Conservation (phyloP, 2,329 filamentous ascomycete genomes). For the Hypoxylon sp. region DNA sequence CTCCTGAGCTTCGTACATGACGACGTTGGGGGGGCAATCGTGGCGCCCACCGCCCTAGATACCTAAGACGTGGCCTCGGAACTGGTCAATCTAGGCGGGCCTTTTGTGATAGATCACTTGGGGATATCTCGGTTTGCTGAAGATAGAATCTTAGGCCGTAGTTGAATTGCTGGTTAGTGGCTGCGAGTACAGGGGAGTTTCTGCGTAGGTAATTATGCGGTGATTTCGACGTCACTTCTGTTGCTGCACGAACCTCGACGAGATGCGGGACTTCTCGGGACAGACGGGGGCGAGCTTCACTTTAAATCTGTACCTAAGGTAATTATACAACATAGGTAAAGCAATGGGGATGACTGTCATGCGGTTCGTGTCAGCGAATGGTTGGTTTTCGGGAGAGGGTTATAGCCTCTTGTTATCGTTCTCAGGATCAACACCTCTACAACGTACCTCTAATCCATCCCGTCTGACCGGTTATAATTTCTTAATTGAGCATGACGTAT, state of each 20-base stretch:
- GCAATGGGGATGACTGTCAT: conserved; percentile 5
- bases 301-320: conserved; percentile 7
- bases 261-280: conserved; percentile 28
- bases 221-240: conserved; percentile 34
- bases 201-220: conserved; percentile 27
- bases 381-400: not conserved
- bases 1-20: conserved; percentile 1
- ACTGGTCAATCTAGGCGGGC: conserved; percentile 25
- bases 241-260: conserved; percentile 14
- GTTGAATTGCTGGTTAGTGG: conserved; percentile 5
- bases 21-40: conserved; percentile 15
- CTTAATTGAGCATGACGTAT: conserved; percentile 16
- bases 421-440: conserved; percentile 20
- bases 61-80: conserved; percentile 12
- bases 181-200: not conserved
- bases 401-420: conserved; percentile 12
- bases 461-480: conserved; percentile 30
- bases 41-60: conserved; percentile 3
- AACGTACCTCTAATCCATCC: conserved; percentile 25
- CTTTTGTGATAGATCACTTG: conserved; percentile 36
- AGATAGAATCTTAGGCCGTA: conserved; percentile 16
- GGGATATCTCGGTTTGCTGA: conserved; percentile 31
- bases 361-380: conserved; percentile 1
- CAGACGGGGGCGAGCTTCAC: not conserved
- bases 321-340: conserved; percentile 7